phyloP scores from a whole-genome alignment of 805 yeast genomes.

The Candida bentonensis region DNA sequence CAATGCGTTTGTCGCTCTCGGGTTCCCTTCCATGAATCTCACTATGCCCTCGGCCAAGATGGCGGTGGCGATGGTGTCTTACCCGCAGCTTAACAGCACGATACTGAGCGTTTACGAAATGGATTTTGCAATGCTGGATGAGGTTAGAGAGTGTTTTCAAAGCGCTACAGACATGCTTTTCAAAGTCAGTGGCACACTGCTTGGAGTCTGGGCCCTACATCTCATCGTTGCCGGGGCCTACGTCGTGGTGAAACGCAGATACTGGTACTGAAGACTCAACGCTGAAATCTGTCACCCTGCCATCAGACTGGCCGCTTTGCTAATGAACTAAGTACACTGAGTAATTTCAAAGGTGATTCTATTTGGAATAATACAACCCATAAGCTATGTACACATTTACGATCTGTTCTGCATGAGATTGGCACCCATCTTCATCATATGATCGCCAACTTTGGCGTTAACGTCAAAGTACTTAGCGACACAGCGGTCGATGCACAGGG shows the following conservation, averaged over 20 bases:
- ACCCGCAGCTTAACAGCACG: not conserved
- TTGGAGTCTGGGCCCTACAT: not conserved
- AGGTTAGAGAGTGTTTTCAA: not conserved
- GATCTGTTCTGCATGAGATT: conserved; percentile 8
- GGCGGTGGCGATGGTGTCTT: not conserved
- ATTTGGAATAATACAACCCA: too few species aligned
- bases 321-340: too few species aligned
- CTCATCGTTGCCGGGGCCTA: not conserved
- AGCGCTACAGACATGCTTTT: not conserved
- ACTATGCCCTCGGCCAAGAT: not conserved
- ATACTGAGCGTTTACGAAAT: not conserved
- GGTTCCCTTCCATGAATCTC: not conserved
- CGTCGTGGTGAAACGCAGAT: not conserved
- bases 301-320: too few species aligned
- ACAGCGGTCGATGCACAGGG: conserved; percentile 86
- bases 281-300: too few species aligned
- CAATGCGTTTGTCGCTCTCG: not conserved
- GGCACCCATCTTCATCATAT: conserved; percentile 20
- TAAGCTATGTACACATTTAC: too few species aligned
- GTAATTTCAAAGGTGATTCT: too few species aligned
- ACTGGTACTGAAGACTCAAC: not conserved
- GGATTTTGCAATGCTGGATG: not conserved
- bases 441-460: conserved; percentile 85
- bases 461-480: conserved; percentile 91
- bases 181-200: not conserved